phyloP scores from a whole-genome alignment of 495 filamentous ascomycete species.

The Bryoglossum gracile region DNA sequence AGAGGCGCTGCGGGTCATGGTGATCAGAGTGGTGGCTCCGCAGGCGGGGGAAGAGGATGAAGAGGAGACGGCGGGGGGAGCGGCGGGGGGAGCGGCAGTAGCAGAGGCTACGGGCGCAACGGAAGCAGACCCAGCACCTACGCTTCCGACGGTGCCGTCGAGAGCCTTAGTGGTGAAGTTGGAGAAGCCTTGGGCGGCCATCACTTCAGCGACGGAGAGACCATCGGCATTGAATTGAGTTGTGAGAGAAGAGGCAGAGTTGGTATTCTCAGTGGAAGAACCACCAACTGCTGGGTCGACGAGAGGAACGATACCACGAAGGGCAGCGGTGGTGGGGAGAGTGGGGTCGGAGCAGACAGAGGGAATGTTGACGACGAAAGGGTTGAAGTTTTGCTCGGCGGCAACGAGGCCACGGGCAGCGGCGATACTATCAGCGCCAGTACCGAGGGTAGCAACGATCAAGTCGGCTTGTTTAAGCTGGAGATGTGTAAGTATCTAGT shows the following conservation, averaged over 20 bases:
- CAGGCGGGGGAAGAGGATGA: not conserved
- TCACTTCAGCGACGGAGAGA: slow-evolving; percentile 48
- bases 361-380: slow-evolving; percentile 46
- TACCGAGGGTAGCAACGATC: slow-evolving; percentile 49
- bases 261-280: slow-evolving; percentile 45
- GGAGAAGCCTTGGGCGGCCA: slow-evolving; percentile 43
- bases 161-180: slow-evolving; percentile 40
- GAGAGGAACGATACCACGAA: slow-evolving; percentile 53
- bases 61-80: slow-evolving; percentile 2
- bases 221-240: slow-evolving; percentile 47
- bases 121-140: slow-evolving; percentile 1
- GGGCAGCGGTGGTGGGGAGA: slow-evolving; percentile 48
- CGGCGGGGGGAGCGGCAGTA: not conserved
- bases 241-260: slow-evolving; percentile 40
- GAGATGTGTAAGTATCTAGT: not conserved
- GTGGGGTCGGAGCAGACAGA: slow-evolving; percentile 49
- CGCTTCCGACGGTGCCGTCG: slow-evolving; percentile 15
- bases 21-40: slow-evolving; percentile 15
- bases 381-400: slow-evolving; percentile 67
- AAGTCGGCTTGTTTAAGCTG: slow-evolving; percentile 41
- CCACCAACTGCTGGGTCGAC: slow-evolving; percentile 51
- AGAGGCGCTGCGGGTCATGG: slow-evolving; percentile 16
- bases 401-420: slow-evolving; percentile 52
- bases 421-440: slow-evolving; percentile 41
- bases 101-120: slow-evolving; percentile 10